Base-by-base conservation (phyloP, 129 eudicot genomes). In the Scalesia atractyloides region DNA sequence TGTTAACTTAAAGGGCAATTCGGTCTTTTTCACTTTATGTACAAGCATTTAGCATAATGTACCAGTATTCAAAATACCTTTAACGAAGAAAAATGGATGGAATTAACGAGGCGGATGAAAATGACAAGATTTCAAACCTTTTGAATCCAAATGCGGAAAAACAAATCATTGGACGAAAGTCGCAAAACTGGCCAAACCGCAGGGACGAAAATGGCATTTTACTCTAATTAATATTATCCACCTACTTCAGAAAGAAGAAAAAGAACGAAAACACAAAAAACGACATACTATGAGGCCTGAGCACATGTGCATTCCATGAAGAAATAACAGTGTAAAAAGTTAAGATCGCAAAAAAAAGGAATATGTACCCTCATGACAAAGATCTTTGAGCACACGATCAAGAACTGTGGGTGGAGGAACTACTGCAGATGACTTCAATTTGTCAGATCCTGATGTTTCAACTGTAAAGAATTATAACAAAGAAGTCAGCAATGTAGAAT, bases 371-470 rank as follows among this genome's bases (percentile, higher is more conserved):
- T 86, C 88, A 48, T 83, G 91, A 84, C 90, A 94, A 60, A 94
- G 95, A 78, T 94, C 97, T 81, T 90, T 94, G 12, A 94, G 91
- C 56, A 94, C 97, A 65, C 98, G 97, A 75, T 90, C 98, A 84
- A 94, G 96, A 81, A 90, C 98, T 17, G 96, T 90, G 15, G 97
- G 98, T 33, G 97, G 97, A 65, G 98, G 97, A 68, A 90, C 76
- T 37, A 88, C 85, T 18, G 96, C 92, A 49, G 93, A 77, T 54
- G 96, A 84, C 87, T 82, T 94, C 69, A 86, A 50, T 52, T 72
- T 81, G 44, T 94, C 93, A 36, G 97, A 80, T 83, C 85, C 91
- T 14, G 87, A 74, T 66, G 76, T 86, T 73, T 90, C 98, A 70
- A 68, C 96, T 90, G 89, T 64, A 9, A 84, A 46, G 46, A 78